Conservation (phyloP, 176 grass and related monocot genomes). For the Luzula sylvatica region DNA sequence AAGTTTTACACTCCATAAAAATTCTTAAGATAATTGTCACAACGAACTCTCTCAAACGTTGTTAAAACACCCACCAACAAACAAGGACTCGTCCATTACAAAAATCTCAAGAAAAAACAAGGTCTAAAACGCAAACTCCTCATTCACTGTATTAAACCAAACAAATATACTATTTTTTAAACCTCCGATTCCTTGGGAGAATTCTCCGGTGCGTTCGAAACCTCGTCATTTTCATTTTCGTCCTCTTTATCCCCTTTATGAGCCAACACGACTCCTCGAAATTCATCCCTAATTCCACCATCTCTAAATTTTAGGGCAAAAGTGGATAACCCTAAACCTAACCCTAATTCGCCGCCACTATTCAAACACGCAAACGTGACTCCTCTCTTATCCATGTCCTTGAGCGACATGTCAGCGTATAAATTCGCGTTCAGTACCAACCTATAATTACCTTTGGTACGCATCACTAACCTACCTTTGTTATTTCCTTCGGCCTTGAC, state of each 20-base stretch:
- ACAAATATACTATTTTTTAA: too few relatives aligned
- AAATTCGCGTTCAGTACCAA: constrained; percentile 79
- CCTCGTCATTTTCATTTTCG: neutral
- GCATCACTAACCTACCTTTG: constrained; percentile 72
- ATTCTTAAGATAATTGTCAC: too few relatives aligned
- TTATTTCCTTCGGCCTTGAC: constrained; percentile 25
- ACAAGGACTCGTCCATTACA: neutral
- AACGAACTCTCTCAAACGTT: too few relatives aligned
- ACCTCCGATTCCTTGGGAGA: constrained; percentile 16
- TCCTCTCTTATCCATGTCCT: constrained; percentile 96
- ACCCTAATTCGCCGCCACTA: constrained; percentile 49
- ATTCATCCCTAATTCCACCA: constrained; percentile 52
- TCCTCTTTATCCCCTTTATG: constrained; percentile 16
- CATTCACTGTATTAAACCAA: constrained; percentile 3
- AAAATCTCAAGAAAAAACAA: constrained; percentile 1
- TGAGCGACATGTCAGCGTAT: constrained; percentile 71
- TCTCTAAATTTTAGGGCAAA: constrained; percentile 96
- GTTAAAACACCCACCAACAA: too few relatives aligned
- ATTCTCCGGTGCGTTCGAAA: constrained; percentile 7
- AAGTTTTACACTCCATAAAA: too few relatives aligned
- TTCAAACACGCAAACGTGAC: constrained; percentile 88
- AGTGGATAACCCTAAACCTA: constrained; percentile 29
- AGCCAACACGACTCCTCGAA: constrained; percentile 24
- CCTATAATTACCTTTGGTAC: constrained; percentile 77
- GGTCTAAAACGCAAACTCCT: neutral